Base-by-base conservation (phyloP, 768 basidiomycete genomes). In the Tulasnella sp. region DNA sequence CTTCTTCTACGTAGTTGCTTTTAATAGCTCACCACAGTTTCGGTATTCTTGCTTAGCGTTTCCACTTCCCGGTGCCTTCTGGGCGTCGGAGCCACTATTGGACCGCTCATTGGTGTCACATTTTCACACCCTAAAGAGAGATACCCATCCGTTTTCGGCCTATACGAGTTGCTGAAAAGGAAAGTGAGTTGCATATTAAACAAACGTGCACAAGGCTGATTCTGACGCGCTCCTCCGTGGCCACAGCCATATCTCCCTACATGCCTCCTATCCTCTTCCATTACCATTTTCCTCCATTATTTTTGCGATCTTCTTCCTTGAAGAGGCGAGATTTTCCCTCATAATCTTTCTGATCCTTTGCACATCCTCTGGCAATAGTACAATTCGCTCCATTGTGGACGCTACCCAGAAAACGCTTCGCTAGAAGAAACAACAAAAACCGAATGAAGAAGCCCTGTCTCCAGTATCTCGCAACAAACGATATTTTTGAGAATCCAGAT, bases 131-230 rank as follows among this genome's bases (percentile, higher is more conserved):
- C 66, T 9, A 58, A 60, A 7, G 61, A 67, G 27, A 30, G 59
- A 29, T 65, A 60, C 41, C 66, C 66, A 1, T 51, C 61, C 2
- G 60, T 75, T 11, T 79, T 82, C 59, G 69, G 72, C 53, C 66
- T 63, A 27, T 60, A 70, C 21, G n/a, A 29, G n/a, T 73, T 84
- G 58, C 75, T 80, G 60, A 69, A 68, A 46, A 5, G 25, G 22
- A 27, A 30, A 12, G 51, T 48, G n/a, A 10, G 58, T 17, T 27
- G 27, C 30, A n/a, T n/a, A n/a, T n/a, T n/a, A n/a, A n/a, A n/a
- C n/a, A n/a, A n/a, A n/a, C n/a, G n/a, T 12, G 17, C 19, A 12
- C 12, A 21, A 7, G 17, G 43, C 4, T 38, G 4, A 30, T 24
- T 25, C 4, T 4, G 31, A 31, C 43, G 27, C 58, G 12, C 15